phyloP scores from a whole-genome alignment of 129 eudicot genomes.

The Lactuca sativa region DNA sequence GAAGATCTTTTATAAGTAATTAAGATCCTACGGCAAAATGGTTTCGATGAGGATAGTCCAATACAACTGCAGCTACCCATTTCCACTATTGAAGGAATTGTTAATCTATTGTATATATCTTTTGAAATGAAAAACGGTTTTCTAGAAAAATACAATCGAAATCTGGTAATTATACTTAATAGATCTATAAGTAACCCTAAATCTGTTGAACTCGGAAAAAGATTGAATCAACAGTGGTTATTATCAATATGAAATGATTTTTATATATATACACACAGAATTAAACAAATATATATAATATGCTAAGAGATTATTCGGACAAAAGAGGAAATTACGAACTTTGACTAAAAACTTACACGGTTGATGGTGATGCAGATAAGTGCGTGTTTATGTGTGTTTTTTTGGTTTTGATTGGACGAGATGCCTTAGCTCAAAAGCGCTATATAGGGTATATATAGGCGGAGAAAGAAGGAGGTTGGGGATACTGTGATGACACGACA shows the following conservation, averaged over 20 bases:
- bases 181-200: slow-evolving; percentile 26
- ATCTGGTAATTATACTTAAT: background rate
- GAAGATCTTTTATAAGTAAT: slow-evolving; percentile 50
- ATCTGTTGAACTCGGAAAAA: slow-evolving; percentile 28
- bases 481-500: background rate
- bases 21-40: slow-evolving; percentile 59
- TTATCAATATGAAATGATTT: slow-evolving; percentile 12
- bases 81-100: background rate
- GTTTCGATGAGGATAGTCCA: slow-evolving; percentile 58
- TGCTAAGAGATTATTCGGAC: background rate
- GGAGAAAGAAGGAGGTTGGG: background rate
- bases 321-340: background rate
- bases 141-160: background rate
- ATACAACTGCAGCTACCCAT: slow-evolving; percentile 61
- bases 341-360: slow-evolving; percentile 1
- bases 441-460: background rate
- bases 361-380: slow-evolving; percentile 8
- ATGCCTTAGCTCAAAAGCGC: background rate
- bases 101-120: background rate
- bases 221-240: slow-evolving; percentile 34
- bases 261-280: slow-evolving; percentile 22
- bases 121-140: background rate
- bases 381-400: slow-evolving; percentile 1
- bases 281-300: background rate
- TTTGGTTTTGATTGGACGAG: background rate